Percentiles rank a stretch among this genome's conserved stretches.
Conservation (phyloP, 495 filamentous ascomycete genomes). For the Lophiotrema nucula region DNA sequence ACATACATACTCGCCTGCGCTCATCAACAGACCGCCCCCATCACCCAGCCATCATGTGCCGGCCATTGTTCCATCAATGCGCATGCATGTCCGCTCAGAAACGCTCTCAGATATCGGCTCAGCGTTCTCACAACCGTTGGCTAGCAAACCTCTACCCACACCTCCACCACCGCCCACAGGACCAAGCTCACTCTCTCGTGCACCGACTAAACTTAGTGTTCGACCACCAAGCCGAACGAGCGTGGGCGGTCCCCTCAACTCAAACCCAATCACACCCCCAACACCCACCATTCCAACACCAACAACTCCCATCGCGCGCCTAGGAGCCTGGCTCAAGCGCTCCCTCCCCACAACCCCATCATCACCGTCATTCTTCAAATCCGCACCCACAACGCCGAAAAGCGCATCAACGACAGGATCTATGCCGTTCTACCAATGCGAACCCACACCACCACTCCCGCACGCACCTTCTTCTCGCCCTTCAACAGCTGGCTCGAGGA, state of each 20-base stretch:
- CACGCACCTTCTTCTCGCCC: constrained; percentile 3
- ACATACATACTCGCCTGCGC: constrained; percentile 15
- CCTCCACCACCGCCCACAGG: constrained; percentile 11
- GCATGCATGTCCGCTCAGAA: constrained; percentile 34
- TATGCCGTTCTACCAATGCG: constrained; percentile 29
- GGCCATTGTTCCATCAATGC: constrained; percentile 34
- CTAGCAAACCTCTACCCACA: constrained; percentile 27
- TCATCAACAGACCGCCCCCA: constrained; percentile 22
- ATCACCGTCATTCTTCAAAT: constrained; percentile 17
- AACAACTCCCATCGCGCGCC: constrained; percentile 25
- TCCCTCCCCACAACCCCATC: constrained; percentile 25
- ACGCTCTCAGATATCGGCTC: constrained; percentile 40
- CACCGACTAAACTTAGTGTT: constrained; percentile 17
- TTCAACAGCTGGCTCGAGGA: constrained; percentile 19
- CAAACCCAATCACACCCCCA: constrained; percentile 33
- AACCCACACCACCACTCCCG: constrained; percentile 2
- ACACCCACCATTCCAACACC: constrained; percentile 26
- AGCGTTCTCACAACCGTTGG: constrained; percentile 34
- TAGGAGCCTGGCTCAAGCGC: constrained; percentile 31
- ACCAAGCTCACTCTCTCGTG: constrained; percentile 1
- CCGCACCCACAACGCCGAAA: background rate
- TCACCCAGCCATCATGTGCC: constrained; percentile 36
- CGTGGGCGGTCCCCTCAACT: constrained; percentile 20
- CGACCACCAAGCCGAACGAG: background rate
- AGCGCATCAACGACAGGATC: background rate